A percentile compares a stretch with the other conserved stretches of the same genome.
Evolutionary conservation across 768 basidiomycete species (phyloP).

Genomic region (Boletus barrowsii): DNA sequence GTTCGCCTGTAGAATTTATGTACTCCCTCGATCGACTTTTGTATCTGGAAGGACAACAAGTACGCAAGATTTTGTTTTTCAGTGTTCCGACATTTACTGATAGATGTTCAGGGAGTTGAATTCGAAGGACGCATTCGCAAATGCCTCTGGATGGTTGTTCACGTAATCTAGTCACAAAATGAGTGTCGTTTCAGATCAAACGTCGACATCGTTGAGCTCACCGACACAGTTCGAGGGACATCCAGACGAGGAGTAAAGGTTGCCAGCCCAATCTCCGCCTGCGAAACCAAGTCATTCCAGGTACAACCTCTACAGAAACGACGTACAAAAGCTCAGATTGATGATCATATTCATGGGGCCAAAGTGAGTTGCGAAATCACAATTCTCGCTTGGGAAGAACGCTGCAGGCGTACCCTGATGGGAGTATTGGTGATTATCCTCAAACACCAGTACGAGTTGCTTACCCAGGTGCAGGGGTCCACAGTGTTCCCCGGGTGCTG

Average conservation of each 20-base stretch:
- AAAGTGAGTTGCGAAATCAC: slow-evolving; percentile 15
- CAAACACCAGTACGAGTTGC: neutral
- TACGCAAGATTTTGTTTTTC: too few relatives aligned
- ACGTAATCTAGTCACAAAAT: slow-evolving; percentile 49
- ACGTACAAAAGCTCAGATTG: slow-evolving; percentile 21
- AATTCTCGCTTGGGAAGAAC: slow-evolving; percentile 11
- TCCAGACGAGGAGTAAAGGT: slow-evolving; percentile 11
- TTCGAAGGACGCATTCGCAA: slow-evolving; percentile 20
- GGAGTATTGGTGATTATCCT: neutral
- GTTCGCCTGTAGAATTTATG: too few relatives aligned
- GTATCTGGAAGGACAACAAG: too few relatives aligned
- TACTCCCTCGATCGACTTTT: too few relatives aligned
- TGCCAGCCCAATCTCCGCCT: slow-evolving; percentile 33
- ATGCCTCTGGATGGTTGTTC: slow-evolving; percentile 27
- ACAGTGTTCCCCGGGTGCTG: slow-evolving; percentile 17
- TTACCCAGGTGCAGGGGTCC: slow-evolving; percentile 27
- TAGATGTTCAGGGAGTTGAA: slow-evolving; percentile 26
- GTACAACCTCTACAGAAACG: neutral
- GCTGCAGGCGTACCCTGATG: slow-evolving; percentile 15
- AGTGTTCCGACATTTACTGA: neutral
- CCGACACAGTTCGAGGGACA: slow-evolving; percentile 31
- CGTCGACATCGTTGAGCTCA: slow-evolving; percentile 1
- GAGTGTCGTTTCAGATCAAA: slow-evolving; percentile 6
- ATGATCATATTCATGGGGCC: slow-evolving; percentile 22
- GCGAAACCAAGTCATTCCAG: neutral